Base-by-base conservation (phyloP, 2,329 filamentous ascomycete species). In the Fusarium domesticum region DNA sequence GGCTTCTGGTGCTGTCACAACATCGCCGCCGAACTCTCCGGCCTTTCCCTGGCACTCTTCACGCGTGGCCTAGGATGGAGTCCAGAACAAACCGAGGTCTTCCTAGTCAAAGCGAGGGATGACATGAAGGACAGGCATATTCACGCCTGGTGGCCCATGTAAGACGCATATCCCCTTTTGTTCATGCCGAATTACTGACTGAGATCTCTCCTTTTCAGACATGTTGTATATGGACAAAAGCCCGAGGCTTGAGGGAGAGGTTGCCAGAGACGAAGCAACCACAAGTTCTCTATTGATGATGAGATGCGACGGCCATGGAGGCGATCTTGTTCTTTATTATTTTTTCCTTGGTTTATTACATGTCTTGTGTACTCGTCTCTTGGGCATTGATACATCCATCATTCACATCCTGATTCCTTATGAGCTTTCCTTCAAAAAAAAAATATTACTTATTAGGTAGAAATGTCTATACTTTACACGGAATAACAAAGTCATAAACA, bases 121-220 rank as follows among this genome's bases (percentile, higher is more conserved):
- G 65, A 69, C 19, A 59, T 72, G 53, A 61, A 47, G 33, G 58
- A 70, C 23, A 63, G 54, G 17, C 44, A 47, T 0, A 61, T 68
- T 6, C 70, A 72, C 33, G 60, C 60, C 0, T 71, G 64, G 51
- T 70, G 68, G 61, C 64, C 66, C 8, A 59, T 70, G 64, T 70
- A 47, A 62, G 66, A 52, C 18, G 23, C 10, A 14, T 8, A 5
- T 2, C 3, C n/a, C 5, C 19, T 7, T 0, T 3, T 3, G 3
- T 5, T 3, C 0, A 12, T 6, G 6, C 5, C 1, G 10, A 14
- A 3, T 1, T 3, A 1, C 1, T 16, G 8, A 5, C 14, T 12
- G 14, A 8, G 38, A 46, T 1, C 39, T 19, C 2, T 0, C 5
- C 2, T 1, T 3, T 17, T 10, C 8, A 59, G 56, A 50, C 46